A percentile compares a stretch with the other conserved stretches of the same genome.
Evolutionary conservation across 2,329 filamentous ascomycete species (phyloP).

Genomic region (Pseudogymnoascus sp.): DNA sequence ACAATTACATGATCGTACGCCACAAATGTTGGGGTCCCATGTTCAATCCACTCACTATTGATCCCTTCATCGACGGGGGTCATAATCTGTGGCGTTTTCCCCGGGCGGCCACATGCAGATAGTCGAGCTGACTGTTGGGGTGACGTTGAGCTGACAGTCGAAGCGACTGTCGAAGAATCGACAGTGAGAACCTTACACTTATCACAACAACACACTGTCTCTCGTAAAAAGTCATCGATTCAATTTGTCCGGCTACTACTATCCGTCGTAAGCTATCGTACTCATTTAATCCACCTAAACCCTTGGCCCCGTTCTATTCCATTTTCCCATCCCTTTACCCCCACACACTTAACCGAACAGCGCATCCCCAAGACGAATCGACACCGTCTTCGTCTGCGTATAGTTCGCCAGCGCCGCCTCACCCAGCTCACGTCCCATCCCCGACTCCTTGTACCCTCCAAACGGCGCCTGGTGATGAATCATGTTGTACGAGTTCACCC

Average conservation of each 20-base stretch:
- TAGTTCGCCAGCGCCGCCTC: slow-evolving; percentile 61
- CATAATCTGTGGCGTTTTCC: no score
- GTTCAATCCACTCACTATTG: no score
- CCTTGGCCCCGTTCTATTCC: no score
- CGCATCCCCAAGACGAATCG: slow-evolving; percentile 42
- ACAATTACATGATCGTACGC: no score
- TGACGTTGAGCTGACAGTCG: no score
- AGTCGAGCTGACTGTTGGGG: no score
- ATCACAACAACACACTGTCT: neutral
- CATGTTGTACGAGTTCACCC: slow-evolving; percentile 50
- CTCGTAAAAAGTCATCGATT: neutral
- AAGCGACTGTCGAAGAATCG: no score
- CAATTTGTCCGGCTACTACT: neutral
- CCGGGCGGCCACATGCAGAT: no score
- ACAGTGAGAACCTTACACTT: neutral
- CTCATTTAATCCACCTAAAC: neutral
- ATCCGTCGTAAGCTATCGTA: neutral
- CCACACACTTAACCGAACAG: slow-evolving; percentile 29
- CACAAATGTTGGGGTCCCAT: no score
- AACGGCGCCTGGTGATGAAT: slow-evolving; percentile 60
- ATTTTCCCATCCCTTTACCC: no score
- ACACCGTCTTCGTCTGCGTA: slow-evolving; percentile 60
- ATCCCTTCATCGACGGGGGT: no score
- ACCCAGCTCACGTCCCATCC: slow-evolving; percentile 66
- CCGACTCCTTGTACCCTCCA: slow-evolving; percentile 70